Conservation (phyloP, 2,329 filamentous ascomycete genomes). For the Neoarthrinium moseri region DNA sequence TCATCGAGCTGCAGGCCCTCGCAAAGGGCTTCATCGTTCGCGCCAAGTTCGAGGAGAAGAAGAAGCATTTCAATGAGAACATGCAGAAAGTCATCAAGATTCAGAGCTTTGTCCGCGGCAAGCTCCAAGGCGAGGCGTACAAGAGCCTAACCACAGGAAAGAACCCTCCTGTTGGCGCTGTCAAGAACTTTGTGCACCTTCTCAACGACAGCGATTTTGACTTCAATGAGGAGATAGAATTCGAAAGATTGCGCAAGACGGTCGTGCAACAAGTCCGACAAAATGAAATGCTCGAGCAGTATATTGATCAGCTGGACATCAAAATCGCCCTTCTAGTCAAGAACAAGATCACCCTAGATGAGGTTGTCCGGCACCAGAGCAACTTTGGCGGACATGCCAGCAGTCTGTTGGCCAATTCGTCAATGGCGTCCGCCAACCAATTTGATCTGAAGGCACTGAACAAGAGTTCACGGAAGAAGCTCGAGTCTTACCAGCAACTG, state of each 20-base stretch:
- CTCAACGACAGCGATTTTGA: slow-evolving; percentile 98
- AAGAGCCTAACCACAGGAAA: slow-evolving; percentile 95
- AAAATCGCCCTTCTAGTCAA: slow-evolving; percentile 98
- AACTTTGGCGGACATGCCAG: slow-evolving; percentile 91
- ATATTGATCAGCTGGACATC: slow-evolving; percentile 97
- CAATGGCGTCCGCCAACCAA: slow-evolving; percentile 84
- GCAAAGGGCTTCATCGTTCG: slow-evolving; percentile 74
- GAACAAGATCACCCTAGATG: slow-evolving; percentile 98
- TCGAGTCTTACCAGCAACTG: slow-evolving; percentile 94
- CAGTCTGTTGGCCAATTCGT: slow-evolving; percentile 80
- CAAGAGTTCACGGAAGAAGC: slow-evolving; percentile 91
- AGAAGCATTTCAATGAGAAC: slow-evolving; percentile 86
- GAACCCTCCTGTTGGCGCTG: slow-evolving; percentile 92
- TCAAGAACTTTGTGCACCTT: slow-evolving; percentile 97
- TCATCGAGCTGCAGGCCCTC: slow-evolving; percentile 73
- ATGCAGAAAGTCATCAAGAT: slow-evolving; percentile 99
- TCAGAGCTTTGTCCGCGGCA: slow-evolving; percentile 91
- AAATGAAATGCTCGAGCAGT: slow-evolving; percentile 95
- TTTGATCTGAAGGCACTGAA: slow-evolving; percentile 97
- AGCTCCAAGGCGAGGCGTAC: slow-evolving; percentile 96
- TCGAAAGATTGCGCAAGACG: slow-evolving; percentile 89
- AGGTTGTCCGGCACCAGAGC: slow-evolving; percentile 94
- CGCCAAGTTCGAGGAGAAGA: slow-evolving; percentile 76
- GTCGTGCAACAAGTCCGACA: slow-evolving; percentile 96
- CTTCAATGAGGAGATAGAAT: slow-evolving; percentile 98